Evolutionary conservation across 2,329 filamentous ascomycete genomes (phyloP).

Genomic region (Penicillium sp.): DNA sequence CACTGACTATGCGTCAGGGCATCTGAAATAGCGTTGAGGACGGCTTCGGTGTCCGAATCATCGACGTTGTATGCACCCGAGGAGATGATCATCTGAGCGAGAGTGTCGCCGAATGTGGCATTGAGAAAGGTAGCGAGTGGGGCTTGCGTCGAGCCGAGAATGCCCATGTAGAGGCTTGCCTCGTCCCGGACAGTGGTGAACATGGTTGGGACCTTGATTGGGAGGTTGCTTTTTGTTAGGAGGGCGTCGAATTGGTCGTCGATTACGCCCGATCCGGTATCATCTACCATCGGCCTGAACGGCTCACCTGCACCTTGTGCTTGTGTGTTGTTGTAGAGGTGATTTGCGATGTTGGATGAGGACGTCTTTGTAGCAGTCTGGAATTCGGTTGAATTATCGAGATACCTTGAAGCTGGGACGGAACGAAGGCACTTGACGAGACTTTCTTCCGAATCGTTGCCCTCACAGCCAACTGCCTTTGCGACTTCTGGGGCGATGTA

Average conservation of each 20-base stretch:
- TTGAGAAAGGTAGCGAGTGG: slow-evolving; percentile 17
- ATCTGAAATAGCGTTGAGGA: slow-evolving; percentile 16
- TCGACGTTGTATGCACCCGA: slow-evolving; percentile 15
- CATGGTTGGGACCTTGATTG: slow-evolving; percentile 28
- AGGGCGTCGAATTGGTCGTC: slow-evolving; percentile 30
- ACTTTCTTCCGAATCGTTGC: slow-evolving; percentile 7
- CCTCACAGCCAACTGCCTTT: slow-evolving; percentile 25
- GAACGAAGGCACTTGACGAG: slow-evolving; percentile 25
- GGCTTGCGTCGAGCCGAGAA: slow-evolving; percentile 9
- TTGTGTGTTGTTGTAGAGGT: slow-evolving; percentile 19
- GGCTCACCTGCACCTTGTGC: slow-evolving; percentile 24
- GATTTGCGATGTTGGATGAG: slow-evolving; percentile 8
- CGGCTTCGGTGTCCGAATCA: slow-evolving; percentile 15
- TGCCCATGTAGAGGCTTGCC: slow-evolving; percentile 19
- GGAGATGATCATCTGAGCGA: slow-evolving; percentile 16
- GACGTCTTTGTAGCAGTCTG: slow-evolving; percentile 5
- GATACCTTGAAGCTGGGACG: slow-evolving; percentile 21
- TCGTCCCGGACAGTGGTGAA: slow-evolving; percentile 30
- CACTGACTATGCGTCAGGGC: slow-evolving; percentile 11
- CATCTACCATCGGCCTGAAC: slow-evolving; percentile 30
- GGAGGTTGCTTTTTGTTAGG: slow-evolving; percentile 18
- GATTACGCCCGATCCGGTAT: slow-evolving; percentile 23
- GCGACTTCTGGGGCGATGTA: slow-evolving; percentile 21
- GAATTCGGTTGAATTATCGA: slow-evolving; percentile 23
- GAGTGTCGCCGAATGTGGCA: slow-evolving; percentile 13